Base-by-base conservation (phyloP, 345 rosid genomes). In the Lumnitzera racemosa region DNA sequence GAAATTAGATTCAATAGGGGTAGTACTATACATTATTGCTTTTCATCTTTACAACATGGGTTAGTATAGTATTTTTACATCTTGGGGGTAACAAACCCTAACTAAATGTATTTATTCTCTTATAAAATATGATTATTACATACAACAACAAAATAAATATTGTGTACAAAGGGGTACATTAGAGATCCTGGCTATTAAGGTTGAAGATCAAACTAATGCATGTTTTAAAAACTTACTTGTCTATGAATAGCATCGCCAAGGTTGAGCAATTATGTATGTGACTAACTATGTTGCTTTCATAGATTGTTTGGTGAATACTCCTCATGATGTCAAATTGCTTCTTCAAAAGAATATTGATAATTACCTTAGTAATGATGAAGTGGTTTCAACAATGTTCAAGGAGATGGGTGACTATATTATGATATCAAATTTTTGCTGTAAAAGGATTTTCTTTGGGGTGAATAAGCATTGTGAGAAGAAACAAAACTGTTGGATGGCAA, bases 291-390 rank as follows among this genome's bases (percentile, higher is more conserved):
- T 49, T 25, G 11, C 5, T 4, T 56, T 72, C 46, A 67, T 63
- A 72, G 69, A 63, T 60, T 46, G 49, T 29, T 51, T 66, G 46
- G 51, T 65, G 41, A 51, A 20, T 36, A 36, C 67, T 1, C 15
- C 48, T 1, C 46, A 58, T 20, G 69, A 72, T 31, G 76, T 67
- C 23, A 64, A 62, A 64, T 53, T 66, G 17, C 71, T 71, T 3
- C 17, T 65, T 14, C 60, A 41, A 20, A 5, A 4, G 0, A 50
- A 47, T 43, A 64, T 72, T 12, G 20, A 43, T 1, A 46, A 67
- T 27, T 31, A 15, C 3, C 17, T 67, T 13, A 64, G 76, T 24
- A 66, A 72, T 46, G 61, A 67, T 20, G 66, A 55, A 55, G 51
- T 14, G 14, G 52, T 59, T 46, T 66, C 66, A 0, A 53, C 12